Percentiles rank a stretch among this genome's conserved stretches.
phyloP scores from a whole-genome alignment of 2,329 filamentous ascomycete genomes.

The Mycosphaerella sp. region DNA sequence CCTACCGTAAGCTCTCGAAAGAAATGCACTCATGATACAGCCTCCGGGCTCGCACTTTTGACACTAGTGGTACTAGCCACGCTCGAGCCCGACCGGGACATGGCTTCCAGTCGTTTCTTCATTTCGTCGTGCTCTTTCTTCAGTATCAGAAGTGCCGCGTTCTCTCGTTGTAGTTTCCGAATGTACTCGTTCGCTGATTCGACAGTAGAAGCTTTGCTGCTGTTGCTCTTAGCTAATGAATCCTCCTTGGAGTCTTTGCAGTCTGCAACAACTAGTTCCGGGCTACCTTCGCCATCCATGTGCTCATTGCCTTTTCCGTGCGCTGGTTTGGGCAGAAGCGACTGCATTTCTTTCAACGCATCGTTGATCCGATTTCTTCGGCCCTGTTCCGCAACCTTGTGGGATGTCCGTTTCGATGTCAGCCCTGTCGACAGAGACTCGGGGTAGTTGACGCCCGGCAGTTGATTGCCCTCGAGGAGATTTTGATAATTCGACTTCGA shows the following conservation, averaged over 20 bases:
- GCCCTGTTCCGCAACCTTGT: slow-evolving; percentile 97
- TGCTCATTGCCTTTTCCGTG: slow-evolving; percentile 24
- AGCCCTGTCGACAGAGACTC: slow-evolving; percentile 87
- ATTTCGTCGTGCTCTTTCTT: slow-evolving; percentile 30
- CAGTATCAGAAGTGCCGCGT: slow-evolving; percentile 20
- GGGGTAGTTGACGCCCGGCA: slow-evolving; percentile 63
- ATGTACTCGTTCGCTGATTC: slow-evolving; percentile 96
- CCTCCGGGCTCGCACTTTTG: slow-evolving; percentile 2
- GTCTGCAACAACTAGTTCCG: slow-evolving; percentile 40
- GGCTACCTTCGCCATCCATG: slow-evolving; percentile 36
- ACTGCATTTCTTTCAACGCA: slow-evolving; percentile 84
- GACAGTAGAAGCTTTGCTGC: slow-evolving; percentile 95
- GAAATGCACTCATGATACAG: neutral
- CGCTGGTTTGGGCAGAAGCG: slow-evolving; percentile 60
- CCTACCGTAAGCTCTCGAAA: neutral
- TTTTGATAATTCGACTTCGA: slow-evolving; percentile 98
- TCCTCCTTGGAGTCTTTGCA: slow-evolving; percentile 33
- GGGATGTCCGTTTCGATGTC: slow-evolving; percentile 91
- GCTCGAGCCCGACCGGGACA: neutral
- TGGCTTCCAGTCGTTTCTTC: slow-evolving; percentile 21
- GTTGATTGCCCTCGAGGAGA: slow-evolving; percentile 83
- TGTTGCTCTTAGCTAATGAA: slow-evolving; percentile 48
- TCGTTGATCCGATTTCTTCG: slow-evolving; percentile 92
- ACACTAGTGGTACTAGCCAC: slow-evolving; percentile 2
- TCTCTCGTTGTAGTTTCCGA: slow-evolving; percentile 69